Percentiles rank a stretch among this genome's conserved stretches.
Evolutionary conservation across 352 stramenopile species (phyloP).

Genomic region (Phytophthora kernoviae): DNA sequence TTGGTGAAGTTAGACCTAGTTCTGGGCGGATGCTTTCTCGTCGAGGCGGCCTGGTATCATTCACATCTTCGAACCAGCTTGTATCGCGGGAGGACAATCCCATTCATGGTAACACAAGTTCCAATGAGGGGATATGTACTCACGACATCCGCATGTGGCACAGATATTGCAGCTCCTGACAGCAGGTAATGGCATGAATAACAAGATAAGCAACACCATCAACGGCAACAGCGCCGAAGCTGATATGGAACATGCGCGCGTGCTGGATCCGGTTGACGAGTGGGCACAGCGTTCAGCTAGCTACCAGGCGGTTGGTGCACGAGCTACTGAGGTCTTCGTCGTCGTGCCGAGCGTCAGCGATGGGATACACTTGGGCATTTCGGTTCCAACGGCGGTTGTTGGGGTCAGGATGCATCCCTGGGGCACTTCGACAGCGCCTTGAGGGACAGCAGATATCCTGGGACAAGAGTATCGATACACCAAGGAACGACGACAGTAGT

Average conservation of each 20-base stretch:
- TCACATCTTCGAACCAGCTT: slow-evolving; percentile 1
- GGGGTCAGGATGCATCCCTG: slow-evolving; percentile 3
- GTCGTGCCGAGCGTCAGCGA: slow-evolving; percentile 34
- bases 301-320: slow-evolving; percentile 51
- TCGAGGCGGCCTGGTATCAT: slow-evolving; percentile 17
- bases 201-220: slow-evolving; percentile 5
- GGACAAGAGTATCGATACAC: not conserved
- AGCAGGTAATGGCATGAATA: slow-evolving; percentile 6
- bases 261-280: slow-evolving; percentile 35
- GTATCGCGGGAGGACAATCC: slow-evolving; percentile 17
- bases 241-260: slow-evolving; percentile 30
- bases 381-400: not conserved
- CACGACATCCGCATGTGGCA: slow-evolving; percentile 51
- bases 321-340: slow-evolving; percentile 34
- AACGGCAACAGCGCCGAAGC: slow-evolving; percentile 27
- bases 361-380: slow-evolving; percentile 60
- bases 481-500: slow-evolving; percentile 11
- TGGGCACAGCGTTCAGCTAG: slow-evolving; percentile 52
- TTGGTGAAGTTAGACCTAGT: not conserved
- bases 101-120: not conserved
- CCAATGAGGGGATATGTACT: slow-evolving; percentile 31
- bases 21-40: slow-evolving; percentile 13
- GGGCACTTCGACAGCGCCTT: slow-evolving; percentile 29
- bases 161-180: slow-evolving; percentile 44
- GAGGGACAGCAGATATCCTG: slow-evolving; percentile 29